These are phyloP conservation scores for Solanum hybrid DNA, from an alignment of 305 asterid genomes.

Conservation along the genomic window DNA sequence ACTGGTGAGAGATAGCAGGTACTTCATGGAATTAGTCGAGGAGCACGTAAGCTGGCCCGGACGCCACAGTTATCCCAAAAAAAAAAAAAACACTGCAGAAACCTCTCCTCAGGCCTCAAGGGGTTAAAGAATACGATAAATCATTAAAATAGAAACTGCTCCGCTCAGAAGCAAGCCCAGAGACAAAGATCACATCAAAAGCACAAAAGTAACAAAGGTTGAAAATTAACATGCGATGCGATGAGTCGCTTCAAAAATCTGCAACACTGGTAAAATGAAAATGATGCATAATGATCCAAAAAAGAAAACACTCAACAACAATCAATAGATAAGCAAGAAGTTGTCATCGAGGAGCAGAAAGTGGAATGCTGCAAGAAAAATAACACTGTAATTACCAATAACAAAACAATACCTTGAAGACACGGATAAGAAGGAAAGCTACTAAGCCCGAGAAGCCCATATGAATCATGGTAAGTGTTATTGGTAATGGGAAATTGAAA, in stretches of 20 bases:
- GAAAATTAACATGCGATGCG: neutral
- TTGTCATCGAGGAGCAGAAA: neutral
- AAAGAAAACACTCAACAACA: neutral
- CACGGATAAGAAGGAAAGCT: conserved; percentile 85
- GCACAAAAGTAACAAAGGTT: neutral
- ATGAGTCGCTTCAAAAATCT: neutral
- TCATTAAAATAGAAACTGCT: neutral
- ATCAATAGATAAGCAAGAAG: neutral
- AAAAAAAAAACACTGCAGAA: neutral
- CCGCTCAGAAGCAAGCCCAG: neutral
- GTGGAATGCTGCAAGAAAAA: neutral
- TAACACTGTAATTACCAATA: conserved; percentile 8
- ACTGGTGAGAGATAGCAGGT: neutral
- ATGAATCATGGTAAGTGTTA: conserved; percentile 96
- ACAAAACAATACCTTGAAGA: conserved; percentile 57
- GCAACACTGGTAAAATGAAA: neutral
- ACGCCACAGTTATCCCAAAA: neutral
- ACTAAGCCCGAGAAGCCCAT: conserved; percentile 97
- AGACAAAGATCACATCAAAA: neutral
- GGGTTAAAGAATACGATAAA: neutral
- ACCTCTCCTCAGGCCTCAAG: neutral
- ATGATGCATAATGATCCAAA: neutral
- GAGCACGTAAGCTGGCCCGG: neutral
- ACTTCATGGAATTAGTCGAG: neutral
- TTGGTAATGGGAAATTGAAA: conserved; percentile 92